Evolutionary conservation across 192 early-diverging fungal genomes (phyloP), one percentile per base, ranked within the genome.

Genomic region (Geranomyces michiganensis): DNA sequence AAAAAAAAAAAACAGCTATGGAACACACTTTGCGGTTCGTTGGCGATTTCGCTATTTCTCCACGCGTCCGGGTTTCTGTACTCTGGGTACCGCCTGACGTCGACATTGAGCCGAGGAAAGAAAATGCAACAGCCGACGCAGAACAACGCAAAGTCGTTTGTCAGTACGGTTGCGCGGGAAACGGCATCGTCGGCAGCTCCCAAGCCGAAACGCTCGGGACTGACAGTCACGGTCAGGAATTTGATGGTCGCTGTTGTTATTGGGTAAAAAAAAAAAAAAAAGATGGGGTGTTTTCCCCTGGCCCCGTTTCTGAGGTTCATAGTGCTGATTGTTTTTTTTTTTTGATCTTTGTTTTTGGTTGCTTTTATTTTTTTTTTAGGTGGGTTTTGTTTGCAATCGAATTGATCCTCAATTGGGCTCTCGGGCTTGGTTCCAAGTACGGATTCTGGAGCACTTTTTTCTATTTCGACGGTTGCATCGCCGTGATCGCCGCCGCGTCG

Each of bases 231-330:
- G 22, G 41, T 65, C 21, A 7, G 63, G 13, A 65, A 65, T 48
- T 32, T 65, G 30, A 65, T 65, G 63, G 43, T 65, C 43, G 63
- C 63, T 5, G 63, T 65, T 31, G 63, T 65, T 8, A n/a, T 65
- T 22, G 63, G 63, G 63, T 65, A 65, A 19, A 43, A 0, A 63
- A n/a, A 13, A 21, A 33, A n/a, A n/a, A n/a, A n/a, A 15, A 1
- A 15, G 14, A 36, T 19, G 26, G 19, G 62, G 30, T 21, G 17
- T 59, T 21, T 26, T 15, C 19, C 19, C 19, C 46, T 47, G 12
- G 46, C 46, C 46, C 10, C 46, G 10, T 47, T 47, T 47, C 46
- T 19, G 46, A 19, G 19, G 19, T 19, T 47, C 46, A 47, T 47
- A 47, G 10, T 19, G 46, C 10, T 19, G 12, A 47, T 47, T 47